Conservation (phyloP, 2,329 filamentous ascomycete species). For the Pseudonectria foliicola region DNA sequence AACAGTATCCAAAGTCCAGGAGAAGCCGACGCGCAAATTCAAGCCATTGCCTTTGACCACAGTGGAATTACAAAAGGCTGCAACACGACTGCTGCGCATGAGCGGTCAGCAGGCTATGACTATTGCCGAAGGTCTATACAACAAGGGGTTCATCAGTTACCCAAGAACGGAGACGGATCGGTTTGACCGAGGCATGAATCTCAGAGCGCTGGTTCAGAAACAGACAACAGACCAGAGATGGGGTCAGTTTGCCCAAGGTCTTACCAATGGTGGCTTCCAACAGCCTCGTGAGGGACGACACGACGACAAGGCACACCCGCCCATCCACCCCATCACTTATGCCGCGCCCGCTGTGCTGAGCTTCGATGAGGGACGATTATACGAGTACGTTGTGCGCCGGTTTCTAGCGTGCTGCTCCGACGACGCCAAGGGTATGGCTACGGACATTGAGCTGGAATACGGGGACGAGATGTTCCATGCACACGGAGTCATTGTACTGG, state of each 20-base stretch:
- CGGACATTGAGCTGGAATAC: slow-evolving; percentile 77
- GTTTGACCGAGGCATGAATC: slow-evolving; percentile 84
- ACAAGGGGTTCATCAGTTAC: slow-evolving; percentile 94
- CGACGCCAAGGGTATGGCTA: slow-evolving; percentile 80
- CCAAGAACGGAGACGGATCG: slow-evolving; percentile 95
- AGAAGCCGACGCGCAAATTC: slow-evolving; percentile 90
- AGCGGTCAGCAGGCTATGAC: slow-evolving; percentile 87
- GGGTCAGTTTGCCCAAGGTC: slow-evolving; percentile 71
- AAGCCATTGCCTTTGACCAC: slow-evolving; percentile 90
- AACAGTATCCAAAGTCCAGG: slow-evolving; percentile 75
- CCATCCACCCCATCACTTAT: slow-evolving; percentile 92
- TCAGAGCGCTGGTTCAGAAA: slow-evolving; percentile 72
- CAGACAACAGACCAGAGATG: slow-evolving; percentile 71
- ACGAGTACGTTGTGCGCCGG: slow-evolving; percentile 85
- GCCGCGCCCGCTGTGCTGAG: slow-evolving; percentile 57
- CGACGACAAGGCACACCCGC: slow-evolving; percentile 95
- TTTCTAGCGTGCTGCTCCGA: slow-evolving; percentile 96
- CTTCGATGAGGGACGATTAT: slow-evolving; percentile 67
- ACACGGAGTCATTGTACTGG: slow-evolving; percentile 75
- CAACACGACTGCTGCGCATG: slow-evolving; percentile 82
- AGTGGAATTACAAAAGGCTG: slow-evolving; percentile 93
- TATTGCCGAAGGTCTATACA: slow-evolving; percentile 80
- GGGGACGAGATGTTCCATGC: slow-evolving; percentile 77
- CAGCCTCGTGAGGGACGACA: slow-evolving; percentile 76
- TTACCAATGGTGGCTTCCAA: slow-evolving; percentile 70